These are phyloP conservation scores for Chaetomiaceae sp. DNA, from an alignment of 2,329 filamentous ascomycete genomes.

Conservation along the genomic window DNA sequence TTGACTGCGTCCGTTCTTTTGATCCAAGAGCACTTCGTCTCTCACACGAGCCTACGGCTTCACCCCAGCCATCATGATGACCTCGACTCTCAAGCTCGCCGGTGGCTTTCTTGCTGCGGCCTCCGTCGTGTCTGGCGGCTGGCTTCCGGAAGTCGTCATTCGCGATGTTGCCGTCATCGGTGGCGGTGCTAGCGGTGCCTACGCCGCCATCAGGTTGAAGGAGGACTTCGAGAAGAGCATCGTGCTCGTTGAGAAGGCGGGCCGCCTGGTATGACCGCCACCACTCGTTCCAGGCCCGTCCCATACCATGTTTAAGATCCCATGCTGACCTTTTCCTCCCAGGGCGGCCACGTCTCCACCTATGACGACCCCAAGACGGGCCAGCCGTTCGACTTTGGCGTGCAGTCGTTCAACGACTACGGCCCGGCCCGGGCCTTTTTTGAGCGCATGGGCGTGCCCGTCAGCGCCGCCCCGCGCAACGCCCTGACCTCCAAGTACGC, in stretches of 20 bases:
- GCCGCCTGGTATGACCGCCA: constrained; percentile 28
- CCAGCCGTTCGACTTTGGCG: constrained; percentile 33
- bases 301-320: background rate
- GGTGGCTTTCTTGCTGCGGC: constrained; percentile 8
- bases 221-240: constrained; percentile 34
- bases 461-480: constrained; percentile 23
- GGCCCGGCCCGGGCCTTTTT: constrained; percentile 41
- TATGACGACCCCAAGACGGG: constrained; percentile 40
- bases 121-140: constrained; percentile 1
- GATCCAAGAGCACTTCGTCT: background rate
- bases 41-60: no score
- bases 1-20: constrained; percentile 15
- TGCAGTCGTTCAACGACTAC: constrained; percentile 36
- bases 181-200: constrained; percentile 35
- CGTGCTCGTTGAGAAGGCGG: constrained; percentile 34
- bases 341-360: constrained; percentile 48
- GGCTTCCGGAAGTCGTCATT: background rate
- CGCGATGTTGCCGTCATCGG: constrained; percentile 35
- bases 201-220: constrained; percentile 34
- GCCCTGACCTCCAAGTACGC: constrained; percentile 31
- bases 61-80: background rate
- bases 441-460: constrained; percentile 36
- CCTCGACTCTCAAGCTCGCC: constrained; percentile 2
- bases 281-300: no score
- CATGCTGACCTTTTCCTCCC: constrained; percentile 15